These are phyloP conservation scores for Calonectria hawksworthii DNA, from an alignment of 2,329 filamentous ascomycete genomes.

Conservation along the genomic window DNA sequence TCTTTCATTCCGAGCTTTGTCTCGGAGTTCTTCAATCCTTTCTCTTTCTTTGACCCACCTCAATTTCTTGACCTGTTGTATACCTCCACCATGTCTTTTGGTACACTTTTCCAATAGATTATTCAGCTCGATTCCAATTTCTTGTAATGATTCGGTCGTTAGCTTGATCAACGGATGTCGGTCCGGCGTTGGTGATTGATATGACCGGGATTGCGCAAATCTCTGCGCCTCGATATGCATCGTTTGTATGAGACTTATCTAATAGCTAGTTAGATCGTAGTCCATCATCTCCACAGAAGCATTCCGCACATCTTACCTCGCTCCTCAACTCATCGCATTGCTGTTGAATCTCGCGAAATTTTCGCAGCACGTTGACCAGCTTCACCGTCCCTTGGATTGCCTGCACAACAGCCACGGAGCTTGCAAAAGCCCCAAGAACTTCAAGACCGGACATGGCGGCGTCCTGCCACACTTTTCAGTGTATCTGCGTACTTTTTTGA, in stretches of 20 bases:
- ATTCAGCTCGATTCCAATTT: conserved; percentile 3
- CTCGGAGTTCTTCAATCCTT: conserved; percentile 21
- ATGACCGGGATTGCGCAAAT: neutral
- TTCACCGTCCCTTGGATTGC: neutral
- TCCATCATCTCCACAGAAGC: neutral
- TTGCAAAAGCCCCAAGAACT: neutral
- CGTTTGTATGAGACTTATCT: neutral
- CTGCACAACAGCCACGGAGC: neutral
- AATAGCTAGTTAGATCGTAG: neutral
- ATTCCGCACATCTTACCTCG: neutral
- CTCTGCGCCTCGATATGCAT: neutral
- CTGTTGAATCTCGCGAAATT: neutral
- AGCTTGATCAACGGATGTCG: conserved; percentile 17
- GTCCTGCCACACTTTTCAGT: neutral
- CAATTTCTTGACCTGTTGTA: conserved; percentile 6
- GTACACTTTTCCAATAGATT: neutral
- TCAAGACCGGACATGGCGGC: neutral
- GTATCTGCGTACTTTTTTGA: too few species aligned
- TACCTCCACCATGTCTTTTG: neutral
- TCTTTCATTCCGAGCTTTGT: conserved; percentile 23
- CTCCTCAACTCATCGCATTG: neutral
- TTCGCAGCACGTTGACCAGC: neutral
- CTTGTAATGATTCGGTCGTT: neutral
- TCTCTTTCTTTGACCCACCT: conserved; percentile 26
- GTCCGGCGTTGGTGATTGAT: neutral